Percentiles rank a stretch among this genome's conserved stretches.
Conservation (phyloP, 352 stramenopile species). For the Phytophthora tubulina region DNA sequence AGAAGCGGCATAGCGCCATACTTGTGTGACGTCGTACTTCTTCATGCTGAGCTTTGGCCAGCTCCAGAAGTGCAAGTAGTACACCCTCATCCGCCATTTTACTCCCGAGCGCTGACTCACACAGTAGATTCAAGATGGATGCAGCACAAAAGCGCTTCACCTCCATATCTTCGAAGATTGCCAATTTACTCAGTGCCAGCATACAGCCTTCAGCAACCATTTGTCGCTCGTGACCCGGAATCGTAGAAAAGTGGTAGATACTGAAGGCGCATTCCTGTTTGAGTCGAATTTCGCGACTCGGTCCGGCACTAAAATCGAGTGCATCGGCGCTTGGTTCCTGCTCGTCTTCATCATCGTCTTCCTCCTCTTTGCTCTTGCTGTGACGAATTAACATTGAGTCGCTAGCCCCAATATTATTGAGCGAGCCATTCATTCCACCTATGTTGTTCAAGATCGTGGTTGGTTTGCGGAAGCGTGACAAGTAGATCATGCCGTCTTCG, state of each 20-base stretch:
- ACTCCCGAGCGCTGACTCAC: conserved; percentile 49
- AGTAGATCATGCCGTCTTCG: conserved; percentile 90
- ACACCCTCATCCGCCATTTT: conserved; percentile 84
- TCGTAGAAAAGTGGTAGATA: conserved; percentile 83
- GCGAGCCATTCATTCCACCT: conserved; percentile 31
- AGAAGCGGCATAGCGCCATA: conserved; percentile 86
- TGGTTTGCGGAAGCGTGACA: conserved; percentile 83
- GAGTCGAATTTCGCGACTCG: conserved; percentile 68
- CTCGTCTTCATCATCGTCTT: conserved; percentile 62
- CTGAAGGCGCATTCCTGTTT: conserved; percentile 88
- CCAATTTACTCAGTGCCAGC: conserved; percentile 74
- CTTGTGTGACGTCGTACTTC: conserved; percentile 86
- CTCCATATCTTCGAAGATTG: conserved; percentile 82
- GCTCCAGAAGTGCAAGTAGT: conserved; percentile 72
- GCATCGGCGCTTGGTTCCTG: conserved; percentile 46
- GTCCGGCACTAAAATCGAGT: conserved; percentile 44
- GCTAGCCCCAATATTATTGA: conserved; percentile 24
- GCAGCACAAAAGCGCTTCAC: conserved; percentile 87
- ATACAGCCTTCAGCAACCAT: conserved; percentile 85
- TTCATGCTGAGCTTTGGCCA: conserved; percentile 83
- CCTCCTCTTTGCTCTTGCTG: conserved; percentile 48
- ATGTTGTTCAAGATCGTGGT: conserved; percentile 37
- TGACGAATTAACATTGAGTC: conserved; percentile 50
- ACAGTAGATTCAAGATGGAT: conserved; percentile 83
- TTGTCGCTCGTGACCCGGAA: conserved; percentile 68